Evolutionary conservation across 805 yeast genomes (phyloP), one percentile per base, ranked within the genome.

Genomic region (Wickerhamiella hasegawae): DNA sequence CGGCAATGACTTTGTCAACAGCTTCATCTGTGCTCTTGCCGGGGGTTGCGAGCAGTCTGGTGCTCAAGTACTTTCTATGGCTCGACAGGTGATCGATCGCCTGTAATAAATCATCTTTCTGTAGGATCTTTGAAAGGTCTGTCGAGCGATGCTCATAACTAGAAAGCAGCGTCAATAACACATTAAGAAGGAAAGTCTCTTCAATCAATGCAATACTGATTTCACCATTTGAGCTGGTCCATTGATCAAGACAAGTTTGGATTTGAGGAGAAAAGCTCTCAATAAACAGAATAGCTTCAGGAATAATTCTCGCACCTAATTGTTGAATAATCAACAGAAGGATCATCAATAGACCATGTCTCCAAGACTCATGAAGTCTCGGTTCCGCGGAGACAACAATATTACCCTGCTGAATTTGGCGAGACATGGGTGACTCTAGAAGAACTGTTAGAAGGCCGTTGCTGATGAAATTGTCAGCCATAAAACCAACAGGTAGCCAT

Each of bases 61-160:
- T 69, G 4, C 79, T 66, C 41, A 85, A 59, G 45, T 74, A 84
- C 53, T 82, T 83, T 11, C 94, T 94, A 55, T 85, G 96, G 19
- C 85, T 76, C 41, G 82, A 63, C 28, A 85, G 63, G 44, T 82
- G 80, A 37, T 70, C 76, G 38, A 84, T 57, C 9, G 76, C 70
- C 29, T 65, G 70, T 3, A 64, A 59, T 41, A 85, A 66, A 18
- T 67, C 71, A n/a, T 64, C 67, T 40, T 76, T 63, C 39, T 74
- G 55, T 22, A 40, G 35, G 17, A n/a, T 32, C 17, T 18, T 24
- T 32, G 12, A 34, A 5, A 4, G 5, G 19, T 18, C 27, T 5
- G 27, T 43, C 2, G 49, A 32, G n/a, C 24, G 30, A 32, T 68
- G 53, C 37, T 64, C 70, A 19, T 64, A 54, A 1, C 65, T 49